Evolutionary conservation across 257 asterid genomes (phyloP).

Genomic region (Nemophila menziesii): DNA sequence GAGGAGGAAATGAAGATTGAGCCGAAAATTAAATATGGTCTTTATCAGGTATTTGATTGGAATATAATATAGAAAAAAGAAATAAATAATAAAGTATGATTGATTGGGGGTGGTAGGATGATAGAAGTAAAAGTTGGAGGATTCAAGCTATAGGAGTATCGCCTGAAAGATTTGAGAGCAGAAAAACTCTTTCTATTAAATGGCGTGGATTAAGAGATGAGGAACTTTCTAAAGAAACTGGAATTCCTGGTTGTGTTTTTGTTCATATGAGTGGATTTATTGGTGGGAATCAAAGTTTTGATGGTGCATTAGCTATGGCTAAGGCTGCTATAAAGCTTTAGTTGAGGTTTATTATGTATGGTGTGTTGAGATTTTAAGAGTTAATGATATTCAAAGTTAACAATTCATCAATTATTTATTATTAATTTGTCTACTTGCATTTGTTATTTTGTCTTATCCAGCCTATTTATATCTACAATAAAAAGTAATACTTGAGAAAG

Average conservation of each 20-base stretch:
- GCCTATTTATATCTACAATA: too few species aligned
- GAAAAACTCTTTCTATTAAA: conserved; percentile 62
- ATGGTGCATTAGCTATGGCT: conserved; percentile 82
- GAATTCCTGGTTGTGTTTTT: conserved; percentile 57
- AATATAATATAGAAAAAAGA: too few species aligned
- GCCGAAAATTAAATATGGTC: conserved; percentile 56
- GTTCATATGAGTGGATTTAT: conserved; percentile 81
- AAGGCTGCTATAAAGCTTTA: conserved; percentile 53
- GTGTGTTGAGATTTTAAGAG: too few species aligned
- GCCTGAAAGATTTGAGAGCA: conserved; percentile 68
- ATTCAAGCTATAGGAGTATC: conserved; percentile 60
- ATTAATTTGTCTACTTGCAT: too few species aligned
- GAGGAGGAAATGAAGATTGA: conserved; percentile 58
- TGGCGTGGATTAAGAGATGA: conserved; percentile 87
- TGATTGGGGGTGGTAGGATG: conserved; percentile 32
- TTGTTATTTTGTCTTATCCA: too few species aligned
- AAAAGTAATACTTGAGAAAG: too few species aligned
- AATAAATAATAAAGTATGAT: too few species aligned
- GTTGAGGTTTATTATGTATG: too few species aligned
- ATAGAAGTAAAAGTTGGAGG: conserved; percentile 66
- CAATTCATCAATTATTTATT: too few species aligned
- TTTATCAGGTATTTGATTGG: conserved; percentile 37
- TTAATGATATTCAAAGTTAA: too few species aligned
- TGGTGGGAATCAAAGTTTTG: conserved; percentile 57
- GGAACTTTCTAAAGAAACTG: conserved; percentile 39